These are phyloP conservation scores for Fusarium coicis DNA, from an alignment of 2,329 filamentous ascomycete species.

Conservation along the genomic window DNA sequence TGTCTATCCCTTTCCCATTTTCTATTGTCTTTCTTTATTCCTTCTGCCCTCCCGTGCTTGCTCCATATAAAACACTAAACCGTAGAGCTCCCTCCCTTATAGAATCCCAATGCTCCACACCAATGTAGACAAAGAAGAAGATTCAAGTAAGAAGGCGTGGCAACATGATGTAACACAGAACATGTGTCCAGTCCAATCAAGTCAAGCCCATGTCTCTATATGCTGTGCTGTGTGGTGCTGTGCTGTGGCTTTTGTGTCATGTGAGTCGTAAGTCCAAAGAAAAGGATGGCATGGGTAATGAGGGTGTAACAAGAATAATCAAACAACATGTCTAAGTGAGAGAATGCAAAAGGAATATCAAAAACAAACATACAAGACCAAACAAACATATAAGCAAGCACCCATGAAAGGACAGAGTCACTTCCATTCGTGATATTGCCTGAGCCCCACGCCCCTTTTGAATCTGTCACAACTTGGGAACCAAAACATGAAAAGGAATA, in stretches of 20 bases:
- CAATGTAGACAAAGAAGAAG: constrained; percentile 7
- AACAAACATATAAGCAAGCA: not conserved
- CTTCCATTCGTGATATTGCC: not conserved
- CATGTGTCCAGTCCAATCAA: not conserved
- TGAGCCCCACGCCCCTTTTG: not conserved
- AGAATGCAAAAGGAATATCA: not conserved
- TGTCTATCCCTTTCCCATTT: constrained; percentile 15
- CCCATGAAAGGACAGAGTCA: constrained; percentile 7
- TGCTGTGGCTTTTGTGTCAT: constrained; percentile 11
- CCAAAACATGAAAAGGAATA: not conserved
- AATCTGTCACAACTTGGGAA: not conserved
- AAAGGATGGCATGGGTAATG: not conserved
- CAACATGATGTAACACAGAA: not conserved
- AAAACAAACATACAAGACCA: not conserved
- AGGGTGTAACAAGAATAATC: not conserved
- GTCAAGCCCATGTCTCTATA: constrained; percentile 3
- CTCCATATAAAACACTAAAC: not conserved
- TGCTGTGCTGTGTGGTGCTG: not conserved
- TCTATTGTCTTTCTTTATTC: not conserved
- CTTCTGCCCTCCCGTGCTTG: not conserved
- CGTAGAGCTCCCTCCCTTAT: not conserved
- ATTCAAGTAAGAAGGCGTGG: not conserved
- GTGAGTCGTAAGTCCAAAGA: constrained; percentile 13
- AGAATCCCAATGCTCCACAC: constrained; percentile 4
- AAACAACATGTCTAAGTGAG: constrained; percentile 3